Conservation (phyloP, 2,329 filamentous ascomycete genomes). For the Leptosphaerulina australis region DNA sequence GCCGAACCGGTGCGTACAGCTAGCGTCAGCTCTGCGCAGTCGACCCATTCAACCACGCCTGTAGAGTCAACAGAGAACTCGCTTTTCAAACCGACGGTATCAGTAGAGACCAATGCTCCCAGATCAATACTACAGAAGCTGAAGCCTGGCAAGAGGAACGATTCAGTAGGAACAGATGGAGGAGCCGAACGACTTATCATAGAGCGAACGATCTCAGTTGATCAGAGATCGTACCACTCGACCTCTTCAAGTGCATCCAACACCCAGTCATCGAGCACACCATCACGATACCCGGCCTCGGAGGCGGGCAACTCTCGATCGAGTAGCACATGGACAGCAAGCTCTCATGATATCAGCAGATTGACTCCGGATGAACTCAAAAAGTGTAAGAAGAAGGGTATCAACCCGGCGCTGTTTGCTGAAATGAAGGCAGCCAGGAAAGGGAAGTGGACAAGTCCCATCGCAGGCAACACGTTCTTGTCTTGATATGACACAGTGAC, state of each 20-base stretch:
- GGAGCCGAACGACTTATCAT: constrained; percentile 34
- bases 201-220: constrained; percentile 41
- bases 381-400: constrained; percentile 55
- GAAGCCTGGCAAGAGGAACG: constrained; percentile 20
- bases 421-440: constrained; percentile 56
- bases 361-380: constrained; percentile 51
- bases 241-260: constrained; percentile 31
- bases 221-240: constrained; percentile 42
- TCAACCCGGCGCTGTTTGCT: constrained; percentile 54
- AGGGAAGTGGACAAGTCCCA: constrained; percentile 46
- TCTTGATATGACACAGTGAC: constrained; percentile 1
- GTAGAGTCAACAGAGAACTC: too few species aligned
- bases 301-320: constrained; percentile 25
- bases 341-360: constrained; percentile 47
- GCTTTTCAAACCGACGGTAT: too few species aligned
- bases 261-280: constrained; percentile 31
- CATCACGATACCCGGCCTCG: constrained; percentile 18
- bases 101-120: constrained; percentile 22
- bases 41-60: constrained; percentile 19
- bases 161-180: constrained; percentile 13
- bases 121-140: constrained; percentile 32
- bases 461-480: constrained; percentile 45
- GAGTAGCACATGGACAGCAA: constrained; percentile 49
- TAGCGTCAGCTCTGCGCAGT: constrained; percentile 22
- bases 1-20: constrained; percentile 12